phyloP scores from a whole-genome alignment of 176 grass and related monocot species.

The Aegilops umbellulata region DNA sequence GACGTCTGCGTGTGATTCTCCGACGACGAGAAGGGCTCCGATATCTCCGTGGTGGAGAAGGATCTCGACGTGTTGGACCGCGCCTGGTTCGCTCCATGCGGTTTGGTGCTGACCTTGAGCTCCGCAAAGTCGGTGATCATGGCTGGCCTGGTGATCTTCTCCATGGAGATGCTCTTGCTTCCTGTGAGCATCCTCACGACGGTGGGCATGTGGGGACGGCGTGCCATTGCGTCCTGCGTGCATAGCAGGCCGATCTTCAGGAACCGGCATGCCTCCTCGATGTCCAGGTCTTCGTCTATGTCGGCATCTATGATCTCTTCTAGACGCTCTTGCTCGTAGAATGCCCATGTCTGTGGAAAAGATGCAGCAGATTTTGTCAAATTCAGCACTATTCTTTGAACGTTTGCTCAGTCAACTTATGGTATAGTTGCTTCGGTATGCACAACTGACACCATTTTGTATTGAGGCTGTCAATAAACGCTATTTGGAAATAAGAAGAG shows the following conservation, averaged over 20 bases:
- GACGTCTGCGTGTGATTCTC: constrained; percentile 41
- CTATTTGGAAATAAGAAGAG: not conserved
- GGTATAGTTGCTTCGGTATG: not conserved
- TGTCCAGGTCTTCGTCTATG: constrained; percentile 46
- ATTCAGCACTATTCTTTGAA: not conserved
- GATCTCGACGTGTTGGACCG: constrained; percentile 19
- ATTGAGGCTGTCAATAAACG: not conserved
- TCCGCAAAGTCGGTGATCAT: constrained; percentile 77
- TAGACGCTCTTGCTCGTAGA: constrained; percentile 48
- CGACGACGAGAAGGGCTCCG: constrained; percentile 25
- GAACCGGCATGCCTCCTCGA: constrained; percentile 63
- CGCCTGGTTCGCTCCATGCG: not conserved
- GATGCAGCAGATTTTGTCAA: constrained; percentile 10
- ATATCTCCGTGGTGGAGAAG: constrained; percentile 36
- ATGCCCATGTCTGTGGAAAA: constrained; percentile 64
- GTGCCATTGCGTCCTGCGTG: constrained; percentile 73
- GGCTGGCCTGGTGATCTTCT: constrained; percentile 65
- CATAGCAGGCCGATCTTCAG: constrained; percentile 78
- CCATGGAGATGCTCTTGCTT: constrained; percentile 32
- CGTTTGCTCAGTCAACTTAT: not conserved
- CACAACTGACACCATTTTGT: not conserved
- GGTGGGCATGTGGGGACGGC: constrained; percentile 66
- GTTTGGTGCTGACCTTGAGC: constrained; percentile 62
- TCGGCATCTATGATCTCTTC: constrained; percentile 61
- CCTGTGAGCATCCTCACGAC: constrained; percentile 63